Evolutionary conservation across 2,329 filamentous ascomycete genomes (phyloP).

Genomic region (Xylariaceae sp.): DNA sequence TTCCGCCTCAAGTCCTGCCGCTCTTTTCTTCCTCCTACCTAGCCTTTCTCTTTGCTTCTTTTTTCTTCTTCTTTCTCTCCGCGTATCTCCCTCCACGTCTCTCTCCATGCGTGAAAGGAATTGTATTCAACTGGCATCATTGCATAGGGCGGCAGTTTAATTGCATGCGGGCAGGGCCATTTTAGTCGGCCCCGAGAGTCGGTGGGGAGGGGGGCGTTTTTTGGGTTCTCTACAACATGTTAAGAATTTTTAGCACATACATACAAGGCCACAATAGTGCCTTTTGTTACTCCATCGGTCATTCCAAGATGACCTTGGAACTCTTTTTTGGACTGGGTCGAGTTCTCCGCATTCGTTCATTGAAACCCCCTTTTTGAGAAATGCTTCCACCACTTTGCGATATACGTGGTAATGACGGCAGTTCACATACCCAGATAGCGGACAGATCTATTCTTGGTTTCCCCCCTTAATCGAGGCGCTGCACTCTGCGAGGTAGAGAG

Average conservation of each 20-base stretch:
- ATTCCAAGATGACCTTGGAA: too few relatives aligned
- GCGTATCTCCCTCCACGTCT: too few relatives aligned
- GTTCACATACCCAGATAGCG: slow-evolving; percentile 9
- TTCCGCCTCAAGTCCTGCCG: neutral
- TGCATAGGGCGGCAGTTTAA: slow-evolving; percentile 34
- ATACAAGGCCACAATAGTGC: slow-evolving; percentile 21
- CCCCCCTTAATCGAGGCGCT: too few relatives aligned
- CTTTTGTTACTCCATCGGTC: slow-evolving; percentile 19
- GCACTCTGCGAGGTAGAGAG: too few relatives aligned
- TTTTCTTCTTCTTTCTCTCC: neutral
- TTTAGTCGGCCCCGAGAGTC: slow-evolving; percentile 22
- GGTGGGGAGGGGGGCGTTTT: slow-evolving; percentile 25
- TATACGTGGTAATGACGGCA: slow-evolving; percentile 15
- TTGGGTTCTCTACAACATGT: slow-evolving; percentile 29
- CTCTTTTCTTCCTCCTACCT: slow-evolving; percentile 17
- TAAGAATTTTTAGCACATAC: slow-evolving; percentile 27
- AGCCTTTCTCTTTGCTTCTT: neutral
- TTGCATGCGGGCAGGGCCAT: slow-evolving; percentile 29
- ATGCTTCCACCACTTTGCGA: too few relatives aligned
- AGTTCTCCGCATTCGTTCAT: too few relatives aligned
- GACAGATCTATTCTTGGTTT: slow-evolving; percentile 7
- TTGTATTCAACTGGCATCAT: slow-evolving; percentile 32
- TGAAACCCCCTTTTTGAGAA: too few relatives aligned
- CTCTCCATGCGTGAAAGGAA: too few relatives aligned
- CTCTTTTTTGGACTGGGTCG: too few relatives aligned